Conservation (phyloP, 169 alveolate species). For the Cryptosporidium canis region DNA sequence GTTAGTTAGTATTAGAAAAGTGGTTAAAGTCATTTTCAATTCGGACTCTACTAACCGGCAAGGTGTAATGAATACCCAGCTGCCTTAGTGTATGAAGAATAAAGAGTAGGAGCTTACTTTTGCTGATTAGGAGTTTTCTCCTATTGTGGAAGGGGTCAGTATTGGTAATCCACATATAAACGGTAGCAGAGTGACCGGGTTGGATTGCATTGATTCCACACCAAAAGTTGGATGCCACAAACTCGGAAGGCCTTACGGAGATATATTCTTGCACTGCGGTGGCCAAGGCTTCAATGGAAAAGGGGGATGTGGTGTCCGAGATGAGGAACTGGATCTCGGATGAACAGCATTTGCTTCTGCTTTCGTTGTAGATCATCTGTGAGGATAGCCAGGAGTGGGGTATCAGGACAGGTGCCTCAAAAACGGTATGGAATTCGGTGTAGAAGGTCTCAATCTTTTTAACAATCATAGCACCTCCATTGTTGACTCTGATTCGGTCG, state of each 20-base stretch:
- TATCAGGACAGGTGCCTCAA: slow-evolving; percentile 83
- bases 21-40: slow-evolving; percentile 31
- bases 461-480: slow-evolving; percentile 85
- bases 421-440: slow-evolving; percentile 83
- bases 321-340: slow-evolving; percentile 81
- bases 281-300: slow-evolving; percentile 82
- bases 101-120: slow-evolving; percentile 45
- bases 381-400: slow-evolving; percentile 85
- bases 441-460: slow-evolving; percentile 82
- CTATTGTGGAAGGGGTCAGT: slow-evolving; percentile 72
- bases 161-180: slow-evolving; percentile 69
- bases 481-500: slow-evolving; percentile 81
- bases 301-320: slow-evolving; percentile 83
- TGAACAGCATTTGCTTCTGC: slow-evolving; percentile 84
- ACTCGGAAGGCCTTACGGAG: slow-evolving; percentile 85
- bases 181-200: slow-evolving; percentile 82
- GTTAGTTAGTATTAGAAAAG: not conserved
- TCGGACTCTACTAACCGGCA: slow-evolving; percentile 58
- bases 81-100: slow-evolving; percentile 62
- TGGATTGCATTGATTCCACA: slow-evolving; percentile 79
- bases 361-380: slow-evolving; percentile 85
- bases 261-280: slow-evolving; percentile 78
- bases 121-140: slow-evolving; percentile 52
- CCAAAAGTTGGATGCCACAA: slow-evolving; percentile 82
- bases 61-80: slow-evolving; percentile 70